Conservation (phyloP, 179 eudicot genomes). For the Spinacia oleracea region DNA sequence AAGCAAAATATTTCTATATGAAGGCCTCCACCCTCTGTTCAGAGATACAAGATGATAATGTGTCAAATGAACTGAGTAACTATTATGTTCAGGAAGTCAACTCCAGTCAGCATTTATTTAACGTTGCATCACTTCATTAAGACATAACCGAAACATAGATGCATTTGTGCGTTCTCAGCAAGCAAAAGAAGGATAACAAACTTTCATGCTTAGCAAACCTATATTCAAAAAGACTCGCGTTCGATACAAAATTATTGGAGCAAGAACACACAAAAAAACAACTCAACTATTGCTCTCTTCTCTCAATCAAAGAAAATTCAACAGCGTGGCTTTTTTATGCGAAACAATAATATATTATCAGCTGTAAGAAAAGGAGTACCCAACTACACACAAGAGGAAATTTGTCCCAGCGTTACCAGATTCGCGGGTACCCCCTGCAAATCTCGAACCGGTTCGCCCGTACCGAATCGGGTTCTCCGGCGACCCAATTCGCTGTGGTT, state of each 20-base stretch:
- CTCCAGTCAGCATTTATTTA: neutral
- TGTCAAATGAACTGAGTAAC: neutral
- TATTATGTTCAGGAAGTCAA: neutral
- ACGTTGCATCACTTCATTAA: neutral
- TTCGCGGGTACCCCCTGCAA: too few relatives aligned
- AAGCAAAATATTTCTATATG: slow-evolving; percentile 85
- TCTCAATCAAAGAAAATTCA: neutral
- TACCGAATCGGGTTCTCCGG: too few relatives aligned
- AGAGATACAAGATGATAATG: slow-evolving; percentile 9
- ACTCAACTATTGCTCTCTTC: too few relatives aligned
- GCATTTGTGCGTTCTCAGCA: neutral
- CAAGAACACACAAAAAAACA: neutral
- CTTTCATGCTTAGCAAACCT: neutral
- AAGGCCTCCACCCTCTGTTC: slow-evolving; percentile 92
- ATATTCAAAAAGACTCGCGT: neutral
- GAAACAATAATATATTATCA: too few relatives aligned
- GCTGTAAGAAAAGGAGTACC: too few relatives aligned
- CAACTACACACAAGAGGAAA: too few relatives aligned
- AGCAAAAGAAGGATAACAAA: neutral
- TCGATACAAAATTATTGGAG: neutral
- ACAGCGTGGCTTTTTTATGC: neutral
- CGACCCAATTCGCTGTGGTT: too few relatives aligned
- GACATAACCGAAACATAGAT: neutral
- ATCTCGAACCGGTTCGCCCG: too few relatives aligned
- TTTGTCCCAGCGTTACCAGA: too few relatives aligned